A percentile compares a stretch with the other conserved stretches of the same genome.
phyloP scores from a whole-genome alignment of 805 yeast genomes.

The Blastobotrys attinorum region DNA sequence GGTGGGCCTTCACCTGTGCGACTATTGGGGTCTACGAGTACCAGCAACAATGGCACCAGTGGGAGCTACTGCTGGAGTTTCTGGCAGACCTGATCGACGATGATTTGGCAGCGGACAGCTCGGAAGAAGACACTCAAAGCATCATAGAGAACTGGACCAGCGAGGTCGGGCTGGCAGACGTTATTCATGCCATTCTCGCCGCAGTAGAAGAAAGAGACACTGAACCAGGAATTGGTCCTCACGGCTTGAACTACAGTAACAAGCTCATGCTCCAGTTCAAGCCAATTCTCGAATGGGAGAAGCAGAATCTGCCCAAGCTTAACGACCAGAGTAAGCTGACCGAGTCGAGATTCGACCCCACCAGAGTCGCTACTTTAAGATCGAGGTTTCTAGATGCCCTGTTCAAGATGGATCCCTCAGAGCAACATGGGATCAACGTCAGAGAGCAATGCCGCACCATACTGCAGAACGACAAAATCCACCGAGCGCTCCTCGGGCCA shows the following conservation, averaged over 20 bases:
- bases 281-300: too few species aligned
- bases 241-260: neutral
- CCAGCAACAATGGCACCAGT: constrained; percentile 10
- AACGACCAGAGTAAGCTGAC: neutral
- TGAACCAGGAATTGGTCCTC: neutral
- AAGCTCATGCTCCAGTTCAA: neutral
- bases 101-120: constrained; percentile 1
- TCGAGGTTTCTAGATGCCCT: constrained; percentile 1
- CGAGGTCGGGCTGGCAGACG: neutral
- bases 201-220: neutral
- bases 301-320: neutral
- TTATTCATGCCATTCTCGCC: neutral
- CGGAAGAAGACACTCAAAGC: constrained; percentile 1
- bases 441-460: neutral
- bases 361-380: neutral
- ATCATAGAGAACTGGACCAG: constrained; percentile 1
- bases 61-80: constrained; percentile 6
- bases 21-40: constrained; percentile 5
- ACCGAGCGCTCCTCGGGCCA: constrained; percentile 1
- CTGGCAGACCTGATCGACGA: constrained; percentile 1
- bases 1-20: constrained; percentile 14
- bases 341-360: neutral
- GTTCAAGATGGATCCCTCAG: neutral
- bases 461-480: neutral
- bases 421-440: neutral